These are phyloP conservation scores for Castanea crenata DNA, from an alignment of 306 rosid species.

Conservation along the genomic window DNA sequence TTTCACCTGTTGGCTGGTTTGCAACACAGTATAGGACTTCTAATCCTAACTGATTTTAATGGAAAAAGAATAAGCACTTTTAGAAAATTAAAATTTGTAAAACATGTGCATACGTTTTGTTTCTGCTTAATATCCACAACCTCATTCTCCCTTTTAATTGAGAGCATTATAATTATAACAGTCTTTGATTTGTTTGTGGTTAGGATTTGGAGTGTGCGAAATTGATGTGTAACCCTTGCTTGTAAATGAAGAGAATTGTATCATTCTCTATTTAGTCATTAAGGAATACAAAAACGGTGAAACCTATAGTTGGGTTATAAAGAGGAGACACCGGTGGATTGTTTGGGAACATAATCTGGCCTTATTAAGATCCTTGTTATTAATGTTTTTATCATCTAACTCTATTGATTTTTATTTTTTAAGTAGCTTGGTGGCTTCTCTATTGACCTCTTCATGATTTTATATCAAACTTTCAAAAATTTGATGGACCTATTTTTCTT, in stretches of 20 bases:
- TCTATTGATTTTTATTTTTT: not conserved
- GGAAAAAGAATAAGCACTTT: not conserved
- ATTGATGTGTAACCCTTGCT: not conserved
- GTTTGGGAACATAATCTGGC: not conserved
- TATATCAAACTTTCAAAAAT: slow-evolving; percentile 8
- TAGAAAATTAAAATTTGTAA: not conserved
- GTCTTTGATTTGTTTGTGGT: not conserved
- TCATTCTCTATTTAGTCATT: not conserved
- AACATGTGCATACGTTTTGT: not conserved
- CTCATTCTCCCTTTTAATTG: not conserved
- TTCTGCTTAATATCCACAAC: not conserved
- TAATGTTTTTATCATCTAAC: not conserved
- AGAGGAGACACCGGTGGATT: too few relatives aligned
- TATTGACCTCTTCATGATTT: not conserved
- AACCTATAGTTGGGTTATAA: not conserved
- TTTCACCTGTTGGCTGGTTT: not conserved
- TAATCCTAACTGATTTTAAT: not conserved
- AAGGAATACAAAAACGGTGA: not conserved
- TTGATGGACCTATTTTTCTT: slow-evolving; percentile 24
- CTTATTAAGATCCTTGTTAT: not conserved
- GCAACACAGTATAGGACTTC: not conserved
- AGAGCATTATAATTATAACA: not conserved
- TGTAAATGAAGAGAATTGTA: not conserved
- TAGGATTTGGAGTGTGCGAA: not conserved
- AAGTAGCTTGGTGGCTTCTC: not conserved